These are phyloP conservation scores for Penicillium glabrum DNA, from an alignment of 2,329 filamentous ascomycete genomes.

Conservation along the genomic window DNA sequence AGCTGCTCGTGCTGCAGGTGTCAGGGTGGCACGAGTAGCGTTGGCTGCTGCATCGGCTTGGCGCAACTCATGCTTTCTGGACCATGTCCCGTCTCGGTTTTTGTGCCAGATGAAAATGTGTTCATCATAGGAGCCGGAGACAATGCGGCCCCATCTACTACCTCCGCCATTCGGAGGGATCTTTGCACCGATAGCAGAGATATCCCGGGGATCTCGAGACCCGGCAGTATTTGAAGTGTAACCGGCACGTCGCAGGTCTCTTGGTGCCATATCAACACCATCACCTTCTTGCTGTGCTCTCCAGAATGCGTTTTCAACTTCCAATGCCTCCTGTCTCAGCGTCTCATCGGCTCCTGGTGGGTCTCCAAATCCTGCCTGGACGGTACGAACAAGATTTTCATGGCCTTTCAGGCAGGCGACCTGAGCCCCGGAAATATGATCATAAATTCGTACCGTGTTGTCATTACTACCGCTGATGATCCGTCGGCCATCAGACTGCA, in stretches of 20 bases:
- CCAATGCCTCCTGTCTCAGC: slow-evolving; percentile 69
- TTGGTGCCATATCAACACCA: slow-evolving; percentile 31
- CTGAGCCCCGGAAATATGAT: slow-evolving; percentile 79
- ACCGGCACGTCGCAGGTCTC: slow-evolving; percentile 53
- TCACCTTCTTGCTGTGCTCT: slow-evolving; percentile 52
- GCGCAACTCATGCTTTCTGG: slow-evolving; percentile 69
- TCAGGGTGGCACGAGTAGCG: slow-evolving; percentile 27
- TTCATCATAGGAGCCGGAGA: slow-evolving; percentile 95
- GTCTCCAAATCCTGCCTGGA: slow-evolving; percentile 93
- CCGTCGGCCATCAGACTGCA: slow-evolving; percentile 90
- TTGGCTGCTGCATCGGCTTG: slow-evolving; percentile 56
- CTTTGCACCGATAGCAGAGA: slow-evolving; percentile 75
- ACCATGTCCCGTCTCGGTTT: slow-evolving; percentile 82
- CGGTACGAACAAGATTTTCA: slow-evolving; percentile 80
- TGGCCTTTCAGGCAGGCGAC: slow-evolving; percentile 86
- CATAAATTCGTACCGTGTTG: slow-evolving; percentile 93
- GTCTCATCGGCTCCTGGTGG: slow-evolving; percentile 76
- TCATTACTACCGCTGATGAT: slow-evolving; percentile 97
- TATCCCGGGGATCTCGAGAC: slow-evolving; percentile 71
- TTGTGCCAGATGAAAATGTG: slow-evolving; percentile 93
- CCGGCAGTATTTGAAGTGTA: slow-evolving; percentile 64
- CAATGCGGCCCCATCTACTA: slow-evolving; percentile 86
- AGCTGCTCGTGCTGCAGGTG: slow-evolving; percentile 16
- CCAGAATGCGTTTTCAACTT: slow-evolving; percentile 72
- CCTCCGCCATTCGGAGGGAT: slow-evolving; percentile 89